Base-by-base conservation (phyloP, 2,329 filamentous ascomycete genomes). In the Trichoderma atrobrunneum region DNA sequence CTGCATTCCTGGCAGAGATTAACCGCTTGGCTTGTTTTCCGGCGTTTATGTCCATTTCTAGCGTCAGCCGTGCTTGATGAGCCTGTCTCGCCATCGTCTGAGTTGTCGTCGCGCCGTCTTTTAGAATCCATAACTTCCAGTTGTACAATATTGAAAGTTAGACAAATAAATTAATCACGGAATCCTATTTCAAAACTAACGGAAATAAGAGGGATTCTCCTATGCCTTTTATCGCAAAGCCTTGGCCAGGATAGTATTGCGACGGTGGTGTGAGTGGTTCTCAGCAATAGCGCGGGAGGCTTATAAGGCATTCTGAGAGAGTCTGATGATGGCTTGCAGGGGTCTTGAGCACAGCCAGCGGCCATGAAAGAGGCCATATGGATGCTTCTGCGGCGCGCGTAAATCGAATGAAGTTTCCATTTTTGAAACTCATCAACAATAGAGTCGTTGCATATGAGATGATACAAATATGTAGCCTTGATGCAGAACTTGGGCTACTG, bases 1-100 rank as follows among this genome's bases (percentile, higher is more conserved):
- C 11, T 57, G 70, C 70, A 71, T 16, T 60, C 61, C 34, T 66
- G n/a, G 36, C 70, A 71, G 11, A 66, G 30, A n/a, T 48, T 36
- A 26, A 26, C 18, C 8, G 26, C 18, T 11, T 30, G 32, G 7
- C 3, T 21, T 16, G 32, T 51, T 57, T 34, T 71, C n/a, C 16
- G 70, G n/a, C 70, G 61, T 39, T 71, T 71, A 39, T 43, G 34
- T 18, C 18, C 28, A 12, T 30, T 54, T 36, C 2, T 14, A 28
- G 7, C 18, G 7, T 51, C 11, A 11, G 12, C 10, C 21, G 5
- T 28, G 28, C 11, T 8, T 18, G 56, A 62, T 18, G 26, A 16
- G 1, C 36, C n/a, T 1, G 12, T 3, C 21, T n/a, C 32, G 39
- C 30, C n/a, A 30, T 67, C 30, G 2, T 66, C 64, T 28, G 10